phyloP scores from a whole-genome alignment of 1,284 basidiomycete species.

The Rhodotorula sp. region DNA sequence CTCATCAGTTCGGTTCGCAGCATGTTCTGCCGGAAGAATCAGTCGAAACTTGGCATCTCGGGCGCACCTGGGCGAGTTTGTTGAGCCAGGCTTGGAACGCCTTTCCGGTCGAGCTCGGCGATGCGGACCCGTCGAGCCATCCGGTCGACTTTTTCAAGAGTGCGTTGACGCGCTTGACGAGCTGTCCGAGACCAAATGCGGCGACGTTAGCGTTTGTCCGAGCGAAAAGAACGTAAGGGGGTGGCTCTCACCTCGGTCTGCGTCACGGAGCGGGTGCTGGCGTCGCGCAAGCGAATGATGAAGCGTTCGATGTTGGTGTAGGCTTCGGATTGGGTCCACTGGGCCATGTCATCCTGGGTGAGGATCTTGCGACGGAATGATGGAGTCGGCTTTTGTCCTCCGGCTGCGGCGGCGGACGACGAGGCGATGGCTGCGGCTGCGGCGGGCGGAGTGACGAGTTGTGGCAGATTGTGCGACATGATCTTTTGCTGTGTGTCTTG shows the following conservation, averaged over 20 bases:
- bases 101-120: conserved; percentile 83
- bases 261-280: conserved; percentile 41
- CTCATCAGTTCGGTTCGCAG: neutral
- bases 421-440: neutral
- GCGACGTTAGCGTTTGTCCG: neutral
- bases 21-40: neutral
- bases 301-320: conserved; percentile 45
- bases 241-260: conserved; percentile 11
- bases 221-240: neutral
- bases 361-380: conserved; percentile 40
- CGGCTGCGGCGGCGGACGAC: neutral
- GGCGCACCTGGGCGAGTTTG: conserved; percentile 2
- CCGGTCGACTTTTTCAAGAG: conserved; percentile 8
- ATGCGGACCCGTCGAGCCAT: conserved; percentile 82
- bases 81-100: conserved; percentile 5
- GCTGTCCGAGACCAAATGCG: neutral
- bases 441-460: neutral
- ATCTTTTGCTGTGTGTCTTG: too few species aligned
- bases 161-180: neutral
- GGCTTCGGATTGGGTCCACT: conserved; percentile 44
- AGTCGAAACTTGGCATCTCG: neutral
- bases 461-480: neutral
- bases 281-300: conserved; percentile 45
- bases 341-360: conserved; percentile 45
- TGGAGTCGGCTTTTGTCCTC: neutral